Evolutionary conservation across 768 basidiomycete genomes (phyloP), one percentile per base, ranked within the genome.

Genomic region (Russula sp.): DNA sequence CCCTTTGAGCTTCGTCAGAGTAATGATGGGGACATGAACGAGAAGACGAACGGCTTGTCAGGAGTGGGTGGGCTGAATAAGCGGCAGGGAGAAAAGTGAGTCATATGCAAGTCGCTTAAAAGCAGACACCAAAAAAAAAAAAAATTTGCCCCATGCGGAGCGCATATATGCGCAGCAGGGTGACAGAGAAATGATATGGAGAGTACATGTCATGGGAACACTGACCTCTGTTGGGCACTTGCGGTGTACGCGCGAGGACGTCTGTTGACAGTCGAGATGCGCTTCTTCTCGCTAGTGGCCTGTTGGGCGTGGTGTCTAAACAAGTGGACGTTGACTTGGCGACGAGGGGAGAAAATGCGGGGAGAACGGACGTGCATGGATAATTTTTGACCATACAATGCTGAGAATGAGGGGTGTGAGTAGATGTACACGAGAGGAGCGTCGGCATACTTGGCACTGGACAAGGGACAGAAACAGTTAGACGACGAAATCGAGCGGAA

Each of bases 381-480:
- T 89, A 91, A 69, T 89, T 91, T 77, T 95, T 95, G 64, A 86
- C 81, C 63, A 85, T 74, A 73, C 92, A 95, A 70, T 93, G 91
- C 86, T 93, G 67, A 14, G 36, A 13, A 8, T 36, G 41, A n/a
- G 13, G 9, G 60, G 51, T 61, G 46, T 32, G 25, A 56, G 57
- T 46, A 10, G 16, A 36, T 20, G 64, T 60, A 49, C 7, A 59
- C 22, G 25, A 45, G 41, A 46, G 32, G 25, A 22, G 48, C 14
- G 32, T 22, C 2, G 29, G 18, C 36, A 39, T 69, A 69, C 68
- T 54, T 69, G 68, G 50, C 68, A 69, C 68, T 69, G 56, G 49
- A 13, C 18, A 56, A 10, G 51, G 14, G 46, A 35, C 18, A 2
- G 41, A n/a, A 14, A 59, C 16, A 35, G 29, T 56, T 7, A 34